Base-by-base conservation (phyloP, 768 basidiomycete genomes). In the Leccinum arenicola region DNA sequence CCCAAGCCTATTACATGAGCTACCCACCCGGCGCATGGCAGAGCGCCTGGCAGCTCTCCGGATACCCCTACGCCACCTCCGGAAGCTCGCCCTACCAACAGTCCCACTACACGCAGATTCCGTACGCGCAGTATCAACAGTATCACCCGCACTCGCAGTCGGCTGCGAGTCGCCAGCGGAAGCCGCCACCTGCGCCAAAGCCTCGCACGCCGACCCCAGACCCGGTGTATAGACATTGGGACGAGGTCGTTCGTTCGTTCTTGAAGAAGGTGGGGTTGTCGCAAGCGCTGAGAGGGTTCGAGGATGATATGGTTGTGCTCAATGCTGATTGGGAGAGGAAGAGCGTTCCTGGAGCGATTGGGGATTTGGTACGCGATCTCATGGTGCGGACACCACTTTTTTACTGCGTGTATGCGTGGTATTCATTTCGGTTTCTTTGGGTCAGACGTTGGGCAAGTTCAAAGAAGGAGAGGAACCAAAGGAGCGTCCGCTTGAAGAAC, bases 261-360 rank as follows among this genome's bases (percentile, higher is more conserved):
- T 67, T 91, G 60, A 67, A 71, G 14, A 75, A 80, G 48, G 76
- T 84, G 17, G 83, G 85, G 4, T 69, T 91, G 21, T 77, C 72
- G 1, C 85, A 90, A 65, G 78, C 87, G 0, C 64, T 84, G 48
- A 77, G 75, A 38, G 89, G 86, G 0, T 83, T 92, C 50, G 84
- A 88, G 63, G 72, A 78, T n/a, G 89, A 92, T 65, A 80, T 91
- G 75, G 67, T 91, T 5, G 79, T 89, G n/a, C 70, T 91, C 74
- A 91, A 84, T 60, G 68, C 78, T 0, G 81, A 83, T 1, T 88
- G 84, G 81, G 89, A 91, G 70, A 76, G 76, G 38, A 75, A 77
- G 58, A 77, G 73, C n/a, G 75, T 89, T 7, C 82, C 84, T 10
- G 73, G 67, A 0, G 88, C 88, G 4, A 70, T 91, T 33, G 72